Percentiles rank a stretch among this genome's conserved stretches.
Evolutionary conservation across 495 filamentous ascomycete genomes (phyloP).

Genomic region (Tuber aestivum): DNA sequence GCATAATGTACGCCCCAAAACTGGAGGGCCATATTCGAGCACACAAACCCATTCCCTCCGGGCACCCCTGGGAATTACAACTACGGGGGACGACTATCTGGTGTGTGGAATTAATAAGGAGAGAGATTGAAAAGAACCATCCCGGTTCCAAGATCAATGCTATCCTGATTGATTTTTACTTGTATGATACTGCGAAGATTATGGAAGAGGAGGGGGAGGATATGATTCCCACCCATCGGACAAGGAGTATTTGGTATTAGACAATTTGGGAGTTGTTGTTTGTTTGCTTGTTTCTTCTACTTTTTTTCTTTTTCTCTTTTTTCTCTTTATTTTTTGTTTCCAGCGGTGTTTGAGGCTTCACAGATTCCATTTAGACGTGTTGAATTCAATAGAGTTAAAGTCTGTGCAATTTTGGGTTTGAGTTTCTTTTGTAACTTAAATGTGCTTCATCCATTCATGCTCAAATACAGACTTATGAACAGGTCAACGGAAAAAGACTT

Average conservation of each 20-base stretch:
- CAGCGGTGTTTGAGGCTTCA: not conserved
- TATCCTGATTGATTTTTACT: conserved; percentile 89
- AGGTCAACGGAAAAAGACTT: not conserved
- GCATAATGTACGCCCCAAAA: conserved; percentile 73
- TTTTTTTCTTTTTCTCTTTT: not conserved
- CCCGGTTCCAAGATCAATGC: conserved; percentile 53
- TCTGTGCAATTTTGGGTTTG: not conserved
- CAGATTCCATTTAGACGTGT: not conserved
- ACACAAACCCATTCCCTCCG: conserved; percentile 59
- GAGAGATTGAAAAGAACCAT: conserved; percentile 70
- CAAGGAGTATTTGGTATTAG: conserved; percentile 92
- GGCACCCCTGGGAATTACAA: conserved; percentile 78
- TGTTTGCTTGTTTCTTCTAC: not conserved
- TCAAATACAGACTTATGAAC: not conserved
- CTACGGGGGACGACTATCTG: conserved; percentile 84
- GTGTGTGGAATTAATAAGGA: conserved; percentile 81
- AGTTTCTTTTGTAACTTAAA: not conserved
- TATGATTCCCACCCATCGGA: conserved; percentile 81
- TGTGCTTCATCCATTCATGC: not conserved
- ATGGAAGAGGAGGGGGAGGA: conserved; percentile 58
- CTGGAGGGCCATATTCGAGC: conserved; percentile 62
- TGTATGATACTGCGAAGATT: conserved; percentile 90
- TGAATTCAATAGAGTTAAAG: not conserved
- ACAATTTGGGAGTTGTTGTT: not conserved
- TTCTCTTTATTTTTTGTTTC: not conserved